Base-by-base conservation (phyloP, 1,139 yeast genomes). In the Eremothecium sinecaudum region DNA sequence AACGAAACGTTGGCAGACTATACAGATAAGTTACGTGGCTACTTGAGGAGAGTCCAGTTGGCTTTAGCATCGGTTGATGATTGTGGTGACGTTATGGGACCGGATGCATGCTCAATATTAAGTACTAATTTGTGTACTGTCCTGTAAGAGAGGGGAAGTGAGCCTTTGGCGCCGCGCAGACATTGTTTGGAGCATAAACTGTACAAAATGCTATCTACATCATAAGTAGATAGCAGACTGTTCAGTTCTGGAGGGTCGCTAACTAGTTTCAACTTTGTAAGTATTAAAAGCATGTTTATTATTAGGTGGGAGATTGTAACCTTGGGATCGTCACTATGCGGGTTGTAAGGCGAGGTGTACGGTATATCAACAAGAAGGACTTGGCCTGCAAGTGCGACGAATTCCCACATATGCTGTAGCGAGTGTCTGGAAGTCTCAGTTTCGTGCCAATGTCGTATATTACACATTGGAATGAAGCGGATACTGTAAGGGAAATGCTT, bases 191-290 rank as follows among this genome's bases (percentile, higher is more conserved):
- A 18, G 13, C 30, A 30, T 6, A 34, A 18, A 19, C 27, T 32
- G 31, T 46, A 50, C 20, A 51, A 42, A 24, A 51, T 37, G 14
- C 44, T 45, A 24, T 51, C 54, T 8, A 50, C 35, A 32, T 48
- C 54, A 34, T 47, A 41, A 22, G 43, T 42, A 9, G 40, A 40
- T 25, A 51, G 36, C 7, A 40, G 21, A 22, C 25, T 24, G 15
- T 37, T 22, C 10, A 40, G 18, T 7, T 29, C 28, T 7, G 27
- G 37, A n/a, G 37, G 35, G 10, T 35, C 33, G 10, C 32, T 35
- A 17, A 32, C 28, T 12, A 46, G 38, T 8, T 40, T 30, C 14
- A 39, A 33, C 15, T 30, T 38, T 17, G 41, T 39, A 10, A 45
- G 39, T 10, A 51, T 28, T 12, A 34, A 39, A 7, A 47, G 24